These are phyloP conservation scores for Pharnaceum exiguum DNA, from an alignment of 148 eudicot species.

Conservation along the genomic window DNA sequence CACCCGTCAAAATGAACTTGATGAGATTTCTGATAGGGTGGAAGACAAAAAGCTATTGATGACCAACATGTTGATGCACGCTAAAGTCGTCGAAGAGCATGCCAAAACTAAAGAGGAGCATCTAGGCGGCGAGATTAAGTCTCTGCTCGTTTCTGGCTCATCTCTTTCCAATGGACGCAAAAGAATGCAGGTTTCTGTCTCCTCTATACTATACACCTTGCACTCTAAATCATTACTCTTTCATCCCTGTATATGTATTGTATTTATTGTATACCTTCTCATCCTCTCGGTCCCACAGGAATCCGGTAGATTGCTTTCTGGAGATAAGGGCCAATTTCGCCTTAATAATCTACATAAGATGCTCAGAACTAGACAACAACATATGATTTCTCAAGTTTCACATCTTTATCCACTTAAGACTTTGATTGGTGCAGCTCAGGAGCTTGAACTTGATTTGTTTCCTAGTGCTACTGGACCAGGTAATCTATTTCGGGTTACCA, in stretches of 20 bases:
- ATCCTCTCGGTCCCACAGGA: constrained; percentile 48
- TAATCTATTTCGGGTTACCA: constrained; percentile 9
- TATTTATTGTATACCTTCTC: constrained; percentile 7
- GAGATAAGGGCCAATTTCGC: constrained; percentile 64
- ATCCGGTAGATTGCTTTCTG: constrained; percentile 49
- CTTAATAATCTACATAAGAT: constrained; percentile 53
- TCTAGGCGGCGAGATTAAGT: constrained; percentile 66
- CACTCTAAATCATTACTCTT: neutral
- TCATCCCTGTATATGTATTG: neutral
- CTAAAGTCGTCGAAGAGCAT: constrained; percentile 73
- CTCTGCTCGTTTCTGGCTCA: constrained; percentile 72
- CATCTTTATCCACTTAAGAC: constrained; percentile 89
- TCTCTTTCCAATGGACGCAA: constrained; percentile 68
- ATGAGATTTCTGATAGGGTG: constrained; percentile 80
- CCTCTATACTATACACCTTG: neutral
- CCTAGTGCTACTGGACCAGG: constrained; percentile 59
- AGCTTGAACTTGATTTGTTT: constrained; percentile 94
- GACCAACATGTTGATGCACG: constrained; percentile 73
- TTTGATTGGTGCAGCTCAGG: constrained; percentile 54
- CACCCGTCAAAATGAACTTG: constrained; percentile 63
- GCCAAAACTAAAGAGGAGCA: constrained; percentile 76
- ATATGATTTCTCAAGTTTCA: constrained; percentile 80
- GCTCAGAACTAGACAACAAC: constrained; percentile 80
- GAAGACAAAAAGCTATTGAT: constrained; percentile 61
- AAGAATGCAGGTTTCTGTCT: constrained; percentile 54